Base-by-base conservation (phyloP, 176 grass and related monocot species). In the Rhynchospora breviuscula region DNA sequence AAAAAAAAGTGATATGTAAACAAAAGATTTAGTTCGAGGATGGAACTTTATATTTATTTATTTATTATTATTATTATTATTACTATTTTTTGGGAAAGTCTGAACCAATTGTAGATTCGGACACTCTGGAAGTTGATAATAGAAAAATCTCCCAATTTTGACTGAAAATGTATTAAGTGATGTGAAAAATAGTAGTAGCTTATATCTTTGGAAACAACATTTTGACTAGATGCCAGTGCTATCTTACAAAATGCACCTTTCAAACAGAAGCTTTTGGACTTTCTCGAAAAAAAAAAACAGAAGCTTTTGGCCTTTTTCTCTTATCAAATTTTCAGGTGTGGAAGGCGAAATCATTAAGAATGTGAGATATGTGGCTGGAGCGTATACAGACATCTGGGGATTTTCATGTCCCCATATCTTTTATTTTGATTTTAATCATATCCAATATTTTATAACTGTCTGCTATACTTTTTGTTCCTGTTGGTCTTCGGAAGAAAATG, bases 341-440 rank as follows among this genome's bases (percentile, higher is more conserved):
- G 17, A 52, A 57, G 49, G 22, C 58, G 23, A 9, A 52, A 64
- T 22, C 75, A 84, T 68, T 73, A 84, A 83, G 86, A 15, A 90
- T 82, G 84, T 84, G 45, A 81, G 43, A 43, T 12, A 76, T 86
- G 71, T 59, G 51, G 87, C 73, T 29, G n/a, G 84, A 85, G 68
- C 5, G 62, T 52, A 81, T 75, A 51, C 63, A 84, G 67, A 87
- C 88, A 90, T 80, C 88, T 89, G 88, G 82, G 54, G 83, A 89
- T 87, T 92, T 89, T 69, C 88, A 84, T 90, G 88, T 89, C 86
- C 79, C 88, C n/a, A 79, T 88, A 53, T 88, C 89, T 89, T 81
- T 79, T 89, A 85, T 12, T 29, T 1, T 18, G 4, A 11, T 54
- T 85, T 67, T 21, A 26, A 59, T 57, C 35, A n/a, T 53, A 25